Base-by-base conservation (phyloP, 441 rosid species). In the Capsella rubella region DNA sequence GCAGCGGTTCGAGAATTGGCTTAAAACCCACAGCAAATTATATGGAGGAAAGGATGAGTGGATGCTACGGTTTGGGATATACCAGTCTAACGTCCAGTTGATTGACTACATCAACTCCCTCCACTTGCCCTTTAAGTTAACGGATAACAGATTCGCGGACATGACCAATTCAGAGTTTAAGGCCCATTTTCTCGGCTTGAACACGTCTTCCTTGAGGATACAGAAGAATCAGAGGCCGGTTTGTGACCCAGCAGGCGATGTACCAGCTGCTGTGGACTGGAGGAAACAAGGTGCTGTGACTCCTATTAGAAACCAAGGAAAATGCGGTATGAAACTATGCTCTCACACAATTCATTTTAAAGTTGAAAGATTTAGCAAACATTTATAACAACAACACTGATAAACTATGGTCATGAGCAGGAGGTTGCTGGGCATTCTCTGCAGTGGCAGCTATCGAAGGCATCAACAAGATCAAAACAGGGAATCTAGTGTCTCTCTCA, bases 371-470 rank as follows among this genome's bases (percentile, higher is more conserved):
- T 46, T 39, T 77, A 49, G 49, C 56, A 45, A 43, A 69, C 42
- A 56, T 21, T 64, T 25, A 25, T 54, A 56, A 31, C 55, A 56
- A 31, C 55, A 47, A 45, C 45, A 56, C 37, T 56, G 40, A 55
- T 63, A 37, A 47, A 8, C 35, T 18, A 6, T 81, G 18, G 18
- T 16, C 18, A 16, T 16, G 18, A 16, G 57, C 89, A 90, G 92
- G 96, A 69, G 84, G 94, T 72, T 89, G 97, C 49, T 93, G 98
- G 98, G 98, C 97, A 13, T 93, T 93, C 53, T 82, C 97, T 15
- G 90, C 96, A 12, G 88, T 89, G 62, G 92, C 95, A 75, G 90
- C 98, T 15, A 78, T 91, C 42, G 95, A 93, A 87, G 91, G 97
- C 71, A 81, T 89, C 80, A 82, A 85, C 82, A 64, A 82, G 64